Evolutionary conservation across 768 basidiomycete species (phyloP).

Genomic region (Naematelia encephala): DNA sequence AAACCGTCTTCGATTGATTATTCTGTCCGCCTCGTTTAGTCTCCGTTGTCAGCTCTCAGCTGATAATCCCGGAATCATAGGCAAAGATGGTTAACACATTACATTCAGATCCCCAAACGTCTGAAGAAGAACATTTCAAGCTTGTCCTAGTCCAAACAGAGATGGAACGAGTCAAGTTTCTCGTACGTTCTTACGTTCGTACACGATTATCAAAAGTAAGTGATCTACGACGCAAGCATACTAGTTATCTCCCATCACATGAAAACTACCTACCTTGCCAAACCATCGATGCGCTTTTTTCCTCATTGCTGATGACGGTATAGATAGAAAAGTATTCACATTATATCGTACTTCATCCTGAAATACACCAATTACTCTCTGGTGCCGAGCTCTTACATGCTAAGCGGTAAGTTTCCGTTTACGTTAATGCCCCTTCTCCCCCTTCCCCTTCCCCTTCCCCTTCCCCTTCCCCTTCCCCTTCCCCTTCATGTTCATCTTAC

Average conservation of each 20-base stretch:
- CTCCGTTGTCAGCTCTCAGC: no score
- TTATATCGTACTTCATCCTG: conserved; percentile 67
- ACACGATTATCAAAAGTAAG: conserved; percentile 78
- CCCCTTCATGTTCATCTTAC: no score
- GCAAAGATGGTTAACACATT: conserved; percentile 71
- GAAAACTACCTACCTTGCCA: no score
- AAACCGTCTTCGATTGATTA: conserved; percentile 1
- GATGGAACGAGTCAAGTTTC: conserved; percentile 88
- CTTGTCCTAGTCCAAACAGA: conserved; percentile 93
- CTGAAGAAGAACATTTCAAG: conserved; percentile 88
- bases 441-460: not conserved
- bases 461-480: no score
- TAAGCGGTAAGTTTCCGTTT: no score
- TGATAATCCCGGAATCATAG: no score
- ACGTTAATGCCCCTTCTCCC: conserved; percentile 27
- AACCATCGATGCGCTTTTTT: no score
- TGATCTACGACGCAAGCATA: not conserved
- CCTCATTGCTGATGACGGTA: no score
- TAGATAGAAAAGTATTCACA: conserved; percentile 88
- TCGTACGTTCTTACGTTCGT: conserved; percentile 82
- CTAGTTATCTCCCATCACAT: not conserved
- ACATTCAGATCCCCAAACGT: conserved; percentile 74
- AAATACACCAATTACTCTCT: conserved; percentile 73
- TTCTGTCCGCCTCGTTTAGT: no score
- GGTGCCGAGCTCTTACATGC: conserved; percentile 77